Conservation (phyloP, 495 filamentous ascomycete species). For the Lasiosphaeriaceae sp. region DNA sequence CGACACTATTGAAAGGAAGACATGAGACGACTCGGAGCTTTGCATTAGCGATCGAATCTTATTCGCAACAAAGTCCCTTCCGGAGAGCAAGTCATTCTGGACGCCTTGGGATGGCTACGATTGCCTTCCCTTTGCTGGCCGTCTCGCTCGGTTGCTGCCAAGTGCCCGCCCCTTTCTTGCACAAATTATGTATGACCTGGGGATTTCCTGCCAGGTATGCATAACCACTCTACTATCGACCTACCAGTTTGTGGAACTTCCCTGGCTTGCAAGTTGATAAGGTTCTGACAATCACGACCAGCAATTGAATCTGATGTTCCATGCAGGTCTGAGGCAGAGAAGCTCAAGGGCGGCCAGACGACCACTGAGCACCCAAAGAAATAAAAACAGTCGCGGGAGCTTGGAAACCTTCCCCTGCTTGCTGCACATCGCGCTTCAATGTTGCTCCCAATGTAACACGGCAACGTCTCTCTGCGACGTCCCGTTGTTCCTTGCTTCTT, state of each 20-base stretch:
- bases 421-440: background rate
- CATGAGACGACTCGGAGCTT: too few species aligned
- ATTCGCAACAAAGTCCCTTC: too few species aligned
- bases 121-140: too few species aligned
- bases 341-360: background rate
- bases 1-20: too few species aligned
- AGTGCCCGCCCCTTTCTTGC: too few species aligned
- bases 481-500: background rate
- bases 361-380: background rate
- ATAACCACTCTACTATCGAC: background rate
- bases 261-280: background rate
- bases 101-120: too few species aligned
- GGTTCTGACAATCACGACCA: background rate
- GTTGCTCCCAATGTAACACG: background rate
- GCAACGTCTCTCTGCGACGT: background rate
- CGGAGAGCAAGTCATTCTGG: too few species aligned
- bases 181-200: background rate
- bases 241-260: background rate
- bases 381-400: background rate
- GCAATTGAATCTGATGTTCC: background rate
- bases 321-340: background rate
- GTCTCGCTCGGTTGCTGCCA: too few species aligned
- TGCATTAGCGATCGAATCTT: too few species aligned
- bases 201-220: background rate
- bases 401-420: background rate